Conservation (phyloP, 163 green algal species). For the Scenedesmus sp. region DNA sequence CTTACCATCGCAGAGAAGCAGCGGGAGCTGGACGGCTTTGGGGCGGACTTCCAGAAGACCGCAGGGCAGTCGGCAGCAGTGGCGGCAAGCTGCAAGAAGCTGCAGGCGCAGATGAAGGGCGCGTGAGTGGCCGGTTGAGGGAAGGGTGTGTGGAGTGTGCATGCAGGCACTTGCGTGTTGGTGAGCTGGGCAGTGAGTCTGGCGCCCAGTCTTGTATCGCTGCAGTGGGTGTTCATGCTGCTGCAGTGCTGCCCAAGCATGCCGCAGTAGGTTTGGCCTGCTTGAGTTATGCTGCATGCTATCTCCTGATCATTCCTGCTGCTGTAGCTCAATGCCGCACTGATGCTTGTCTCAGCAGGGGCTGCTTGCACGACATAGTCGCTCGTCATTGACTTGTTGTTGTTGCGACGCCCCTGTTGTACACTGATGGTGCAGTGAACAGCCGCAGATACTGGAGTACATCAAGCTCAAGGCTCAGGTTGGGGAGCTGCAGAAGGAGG, state of each 20-base stretch:
- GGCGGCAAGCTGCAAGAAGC: constrained; percentile 59
- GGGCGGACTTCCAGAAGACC: constrained; percentile 61
- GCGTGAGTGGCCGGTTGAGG: constrained; percentile 59
- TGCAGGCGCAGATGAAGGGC: constrained; percentile 76
- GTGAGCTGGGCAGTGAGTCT: neutral
- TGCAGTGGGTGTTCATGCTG: too few relatives aligned
- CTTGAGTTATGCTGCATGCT: too few relatives aligned
- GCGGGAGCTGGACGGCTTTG: constrained; percentile 73
- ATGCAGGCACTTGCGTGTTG: neutral
- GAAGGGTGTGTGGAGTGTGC: neutral
- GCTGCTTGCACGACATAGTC: too few relatives aligned
- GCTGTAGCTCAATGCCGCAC: too few relatives aligned
- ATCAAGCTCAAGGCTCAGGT: constrained; percentile 75
- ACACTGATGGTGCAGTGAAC: too few relatives aligned
- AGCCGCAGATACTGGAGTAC: constrained; percentile 77
- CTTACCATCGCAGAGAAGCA: constrained; percentile 69
- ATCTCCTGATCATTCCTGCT: too few relatives aligned
- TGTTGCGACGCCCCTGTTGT: too few relatives aligned
- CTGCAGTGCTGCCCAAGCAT: too few relatives aligned
- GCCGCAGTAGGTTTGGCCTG: too few relatives aligned
- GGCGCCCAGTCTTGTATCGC: too few relatives aligned
- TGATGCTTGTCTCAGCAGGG: too few relatives aligned
- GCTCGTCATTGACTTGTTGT: neutral
- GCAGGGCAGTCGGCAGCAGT: constrained; percentile 56
- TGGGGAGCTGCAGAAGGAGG: constrained; percentile 69